Percentiles rank a stretch among this genome's conserved stretches.
Evolutionary conservation across 495 filamentous ascomycete genomes (phyloP).

Genomic region (Podospora bellae-mahoneyi): DNA sequence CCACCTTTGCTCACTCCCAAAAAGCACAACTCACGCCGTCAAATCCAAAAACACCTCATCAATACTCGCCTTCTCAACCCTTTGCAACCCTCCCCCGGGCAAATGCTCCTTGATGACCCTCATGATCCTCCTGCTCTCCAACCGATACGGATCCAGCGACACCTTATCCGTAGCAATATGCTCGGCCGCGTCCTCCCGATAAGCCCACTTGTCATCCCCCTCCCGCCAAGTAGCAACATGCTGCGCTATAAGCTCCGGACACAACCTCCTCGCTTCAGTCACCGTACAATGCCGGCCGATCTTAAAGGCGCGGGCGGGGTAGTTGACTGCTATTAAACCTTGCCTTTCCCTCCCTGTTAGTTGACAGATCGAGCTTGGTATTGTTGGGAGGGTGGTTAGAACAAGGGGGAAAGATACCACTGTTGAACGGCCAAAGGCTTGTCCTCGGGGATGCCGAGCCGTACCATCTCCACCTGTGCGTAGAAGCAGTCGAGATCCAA

Average conservation of each 20-base stretch:
- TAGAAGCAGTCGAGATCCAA: conserved; percentile 98
- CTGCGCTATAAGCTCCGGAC: conserved; percentile 78
- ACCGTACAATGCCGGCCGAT: conserved; percentile 71
- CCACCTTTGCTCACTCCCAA: too few relatives aligned
- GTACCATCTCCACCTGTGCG: conserved; percentile 91
- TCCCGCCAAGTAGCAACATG: conserved; percentile 95
- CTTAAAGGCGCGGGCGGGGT: conserved; percentile 77
- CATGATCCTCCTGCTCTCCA: conserved; percentile 79
- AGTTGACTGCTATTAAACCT: conserved; percentile 93
- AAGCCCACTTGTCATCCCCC: conserved; percentile 87
- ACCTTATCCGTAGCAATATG: conserved; percentile 89
- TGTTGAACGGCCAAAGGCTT: conserved; percentile 90
- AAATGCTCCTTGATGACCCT: conserved; percentile 74
- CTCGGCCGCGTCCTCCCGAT: conserved; percentile 70
- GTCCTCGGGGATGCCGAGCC: conserved; percentile 68
- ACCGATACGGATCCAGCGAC: conserved; percentile 85
- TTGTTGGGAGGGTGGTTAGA: too few relatives aligned
- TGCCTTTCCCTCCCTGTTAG: conserved; percentile 38
- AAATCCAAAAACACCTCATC: conserved; percentile 91
- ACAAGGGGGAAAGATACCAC: conserved; percentile 48
- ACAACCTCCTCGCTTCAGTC: conserved; percentile 81
- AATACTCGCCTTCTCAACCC: conserved; percentile 86
- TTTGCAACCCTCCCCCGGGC: conserved; percentile 53
- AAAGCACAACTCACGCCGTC: conserved; percentile 45
- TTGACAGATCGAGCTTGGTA: too few relatives aligned